Base-by-base conservation (phyloP, 192 early-diverging fungal species). In the Coemansia sp. region DNA sequence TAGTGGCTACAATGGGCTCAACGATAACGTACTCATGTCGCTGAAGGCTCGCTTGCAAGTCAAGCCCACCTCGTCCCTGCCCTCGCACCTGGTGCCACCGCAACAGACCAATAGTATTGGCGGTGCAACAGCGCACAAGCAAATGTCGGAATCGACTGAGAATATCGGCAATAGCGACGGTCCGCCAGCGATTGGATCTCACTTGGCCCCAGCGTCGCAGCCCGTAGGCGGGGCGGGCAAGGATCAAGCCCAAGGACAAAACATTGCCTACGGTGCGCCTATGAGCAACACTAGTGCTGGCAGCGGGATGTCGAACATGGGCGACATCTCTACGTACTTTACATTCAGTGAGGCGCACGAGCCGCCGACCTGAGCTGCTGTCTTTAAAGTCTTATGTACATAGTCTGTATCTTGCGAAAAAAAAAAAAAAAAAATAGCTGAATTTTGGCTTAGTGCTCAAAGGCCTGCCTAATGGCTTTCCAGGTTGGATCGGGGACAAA, bases 311-410 rank as follows among this genome's bases (percentile, higher is more conserved):
- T 11, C 6, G 3, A 31, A 3, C 13, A 41, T 52, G 20, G 43
- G 62, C 58, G 77, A 80, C 61, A 64, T 80, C 36, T 74, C 72
- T 28, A 57, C 69, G 21, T 80, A 69, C 53, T 68, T 80, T 56
- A 52, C 77, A 31, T 75, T 75, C 63, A 47, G 69, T 34, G 72
- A 72, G 28, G 57, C 72, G 20, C 68, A 65, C 26, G 41, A 58
- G 33, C 65, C 48, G 65, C 28, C 55, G 16, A 28, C 52, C 26
- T 55, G 52, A 55, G 21, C 28, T 31, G 21, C 28, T 31, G 26
- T 16, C 13, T 28, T 52, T 55, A 28, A 14, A 28, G 1, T 31
- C 0, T 13, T 26, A 9, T 45, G 43, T 45, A 45, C n/a, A 45
- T 45, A 45, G 18, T 20, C 9, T 20, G 18, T 45, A 41, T 41